Evolutionary conservation across 164 flowering plant genomes (phyloP).

Genomic region (Stephania japonica): DNA sequence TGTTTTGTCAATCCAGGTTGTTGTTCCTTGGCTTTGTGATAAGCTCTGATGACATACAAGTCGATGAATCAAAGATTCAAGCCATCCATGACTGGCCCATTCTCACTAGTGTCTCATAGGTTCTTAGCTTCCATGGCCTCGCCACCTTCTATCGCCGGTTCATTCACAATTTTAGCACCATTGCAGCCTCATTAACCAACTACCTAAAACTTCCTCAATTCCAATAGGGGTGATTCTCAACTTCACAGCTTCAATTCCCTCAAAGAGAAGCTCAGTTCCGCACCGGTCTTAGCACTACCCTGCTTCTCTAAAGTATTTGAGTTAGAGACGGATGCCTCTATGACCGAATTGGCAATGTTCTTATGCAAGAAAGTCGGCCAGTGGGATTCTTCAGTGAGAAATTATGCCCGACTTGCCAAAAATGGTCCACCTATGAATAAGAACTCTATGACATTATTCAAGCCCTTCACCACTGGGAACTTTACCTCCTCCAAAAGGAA

Average conservation of each 20-base stretch:
- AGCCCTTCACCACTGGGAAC: not conserved
- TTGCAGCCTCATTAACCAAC: not conserved
- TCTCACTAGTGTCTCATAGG: not conserved
- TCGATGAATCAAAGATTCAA: not conserved
- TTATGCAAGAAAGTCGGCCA: not conserved
- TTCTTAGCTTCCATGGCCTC: conserved; percentile 4
- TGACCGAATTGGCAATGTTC: not conserved
- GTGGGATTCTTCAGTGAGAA: not conserved
- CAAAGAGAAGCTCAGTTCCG: not conserved
- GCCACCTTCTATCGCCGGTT: not conserved
- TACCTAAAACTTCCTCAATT: not conserved
- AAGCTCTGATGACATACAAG: not conserved
- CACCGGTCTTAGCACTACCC: not conserved
- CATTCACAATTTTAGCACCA: not conserved
- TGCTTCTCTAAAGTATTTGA: not conserved
- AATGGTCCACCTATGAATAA: not conserved
- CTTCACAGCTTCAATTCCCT: not conserved
- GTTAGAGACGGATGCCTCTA: not conserved
- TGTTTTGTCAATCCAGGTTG: not conserved
- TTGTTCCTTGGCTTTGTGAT: not conserved
- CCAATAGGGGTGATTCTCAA: not conserved
- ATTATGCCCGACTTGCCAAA: not conserved
- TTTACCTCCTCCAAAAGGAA: not conserved
- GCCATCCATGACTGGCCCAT: conserved; percentile 1
- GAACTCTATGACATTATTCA: not conserved